phyloP scores from a whole-genome alignment of 176 grass and related monocot species.

The Stipa capillata region DNA sequence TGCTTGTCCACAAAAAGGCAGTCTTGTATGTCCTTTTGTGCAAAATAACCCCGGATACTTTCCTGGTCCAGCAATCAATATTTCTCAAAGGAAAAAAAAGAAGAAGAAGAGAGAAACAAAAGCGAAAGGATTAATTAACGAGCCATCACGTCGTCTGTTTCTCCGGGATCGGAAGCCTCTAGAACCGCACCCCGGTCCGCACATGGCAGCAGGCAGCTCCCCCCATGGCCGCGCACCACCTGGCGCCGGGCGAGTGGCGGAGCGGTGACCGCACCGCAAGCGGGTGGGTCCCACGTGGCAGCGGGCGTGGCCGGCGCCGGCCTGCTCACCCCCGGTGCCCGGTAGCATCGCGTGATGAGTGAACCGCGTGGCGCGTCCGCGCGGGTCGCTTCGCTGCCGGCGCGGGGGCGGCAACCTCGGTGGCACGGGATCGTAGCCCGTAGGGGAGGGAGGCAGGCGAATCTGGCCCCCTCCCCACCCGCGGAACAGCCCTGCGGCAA shows the following conservation, averaged over 20 bases:
- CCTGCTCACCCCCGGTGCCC: constrained; percentile 10
- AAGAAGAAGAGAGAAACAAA: neutral
- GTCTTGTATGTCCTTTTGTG: neutral
- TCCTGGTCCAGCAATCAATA: neutral
- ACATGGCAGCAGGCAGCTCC: too few species aligned
- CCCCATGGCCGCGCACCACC: too few species aligned
- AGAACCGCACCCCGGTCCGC: too few species aligned
- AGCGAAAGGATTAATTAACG: neutral
- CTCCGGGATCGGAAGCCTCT: constrained; percentile 47
- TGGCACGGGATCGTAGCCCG: neutral
- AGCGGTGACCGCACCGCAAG: neutral
- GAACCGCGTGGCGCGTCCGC: neutral
- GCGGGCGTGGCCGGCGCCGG: neutral
- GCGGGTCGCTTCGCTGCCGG: neutral
- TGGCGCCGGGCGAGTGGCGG: neutral
- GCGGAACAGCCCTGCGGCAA: too few species aligned
- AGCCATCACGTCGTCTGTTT: constrained; percentile 14
- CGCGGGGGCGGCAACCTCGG: too few species aligned
- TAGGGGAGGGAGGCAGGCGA: neutral
- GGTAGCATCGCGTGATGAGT: neutral
- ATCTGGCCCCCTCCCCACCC: neutral
- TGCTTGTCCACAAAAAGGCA: constrained; percentile 1
- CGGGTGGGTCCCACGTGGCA: neutral
- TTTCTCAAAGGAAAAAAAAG: neutral
- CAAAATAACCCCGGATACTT: constrained; percentile 19